These are phyloP conservation scores for Cucurbita moschata DNA, from an alignment of 306 rosid species.

Conservation along the genomic window DNA sequence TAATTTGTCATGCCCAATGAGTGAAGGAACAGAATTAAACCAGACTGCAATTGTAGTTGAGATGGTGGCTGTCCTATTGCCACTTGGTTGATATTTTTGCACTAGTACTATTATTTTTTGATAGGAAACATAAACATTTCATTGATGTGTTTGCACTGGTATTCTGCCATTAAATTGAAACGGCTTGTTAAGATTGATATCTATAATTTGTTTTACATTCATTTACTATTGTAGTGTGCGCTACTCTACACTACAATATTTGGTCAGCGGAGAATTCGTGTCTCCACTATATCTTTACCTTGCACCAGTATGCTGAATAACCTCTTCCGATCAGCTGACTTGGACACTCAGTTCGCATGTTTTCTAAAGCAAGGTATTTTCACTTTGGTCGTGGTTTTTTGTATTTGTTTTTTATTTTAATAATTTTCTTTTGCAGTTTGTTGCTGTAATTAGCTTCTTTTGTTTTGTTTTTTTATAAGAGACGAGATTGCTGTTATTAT, in stretches of 20 bases:
- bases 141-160: neutral
- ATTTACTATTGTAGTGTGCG: slow-evolving; percentile 56
- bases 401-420: neutral
- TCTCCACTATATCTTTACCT: slow-evolving; percentile 74
- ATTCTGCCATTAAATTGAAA: neutral
- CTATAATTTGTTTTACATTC: neutral
- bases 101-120: neutral
- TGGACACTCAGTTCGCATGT: slow-evolving; percentile 91
- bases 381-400: neutral
- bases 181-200: neutral
- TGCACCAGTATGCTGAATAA: slow-evolving; percentile 92
- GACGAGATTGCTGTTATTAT: neutral
- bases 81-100: neutral
- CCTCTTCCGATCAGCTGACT: slow-evolving; percentile 93
- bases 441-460: neutral
- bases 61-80: neutral
- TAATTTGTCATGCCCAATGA: neutral
- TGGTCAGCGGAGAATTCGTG: slow-evolving; percentile 93
- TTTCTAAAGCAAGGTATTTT: slow-evolving; percentile 86
- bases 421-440: neutral
- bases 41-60: neutral
- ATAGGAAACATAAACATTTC: neutral
- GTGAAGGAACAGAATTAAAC: neutral
- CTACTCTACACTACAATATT: slow-evolving; percentile 88
- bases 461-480: neutral